Evolutionary conservation across 768 basidiomycete genomes (phyloP), one percentile per base, ranked within the genome.

Genomic region (Lactarius quietus): DNA sequence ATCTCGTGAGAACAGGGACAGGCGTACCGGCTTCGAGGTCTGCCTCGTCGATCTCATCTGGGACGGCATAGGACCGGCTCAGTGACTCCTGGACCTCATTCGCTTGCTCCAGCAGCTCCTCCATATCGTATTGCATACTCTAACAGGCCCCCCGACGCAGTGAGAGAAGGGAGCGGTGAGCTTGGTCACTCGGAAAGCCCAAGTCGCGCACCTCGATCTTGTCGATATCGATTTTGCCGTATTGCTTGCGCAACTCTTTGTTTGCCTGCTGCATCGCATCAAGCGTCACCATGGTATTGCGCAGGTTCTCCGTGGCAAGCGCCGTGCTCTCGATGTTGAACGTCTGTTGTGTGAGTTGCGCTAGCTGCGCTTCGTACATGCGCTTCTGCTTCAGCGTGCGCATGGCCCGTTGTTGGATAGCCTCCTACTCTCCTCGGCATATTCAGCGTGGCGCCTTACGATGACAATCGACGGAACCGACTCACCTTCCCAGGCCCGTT

Each of bases 251-350:
- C 78, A 99, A 84, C 76, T 98, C 95, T 79, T 95, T 98, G 79
- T 98, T 98, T n/a, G 97, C 95, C 20, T 83, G 73, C 74, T 93
- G 86, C 95, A 99, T 98, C 6, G 95, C 97, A 69, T 97, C 93
- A 33, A 98, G 86, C 0, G 97, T 98, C 15, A 93, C 96, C 96
- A 99, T 98, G 72, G 97, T 98, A 75, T 98, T 98, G 69, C 93
- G 87, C 72, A 98, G 77, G 76, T 98, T 98, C 78, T 98, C 97
- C n/a, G 96, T 98, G 10, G 93, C 88, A 72, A 98, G 86, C 17
- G 91, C 85, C 17, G 95, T 90, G 61, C 92, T 94, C 79, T 99
- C 95, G 92, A 98, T 98, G 77, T 99, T 98, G 81, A 93, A 98
- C 28, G 92, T 89, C 76, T 98, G 97, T 74, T 98, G 97, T 33